Evolutionary conservation across 257 asterid species (phyloP), one percentile per base, ranked within the genome.

Genomic region (Solanum pennellii): DNA sequence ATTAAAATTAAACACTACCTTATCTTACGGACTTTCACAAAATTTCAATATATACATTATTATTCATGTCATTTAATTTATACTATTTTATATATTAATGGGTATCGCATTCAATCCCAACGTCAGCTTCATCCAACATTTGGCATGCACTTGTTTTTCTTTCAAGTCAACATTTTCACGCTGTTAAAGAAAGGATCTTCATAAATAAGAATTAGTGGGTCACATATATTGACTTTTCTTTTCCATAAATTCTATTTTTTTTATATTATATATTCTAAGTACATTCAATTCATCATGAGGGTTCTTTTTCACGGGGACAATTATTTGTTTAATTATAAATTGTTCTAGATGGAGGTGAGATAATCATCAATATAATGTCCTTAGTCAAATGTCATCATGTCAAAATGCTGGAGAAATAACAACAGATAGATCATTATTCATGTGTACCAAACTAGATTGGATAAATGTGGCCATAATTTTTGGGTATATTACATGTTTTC

Each of bases 301-400:
- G 60, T 27, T 80, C 66, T 15, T 80, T 45, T 79, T 27, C 27
- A 47, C 15, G 27, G 37, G 41, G 15, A 79, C 41, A 27, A 42
- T 12, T n/a, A 27, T 79, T 79, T 45, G 4, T 77, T 77, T 77
- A 52, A 39, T 52, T 15, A 44, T 77, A 35, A 77, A 41, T 77
- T 77, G 65, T 79, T 79, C 41, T 79, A 79, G 84, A 79, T 79
- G 84, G 65, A 25, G 65, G 65, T 25, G 84, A 79, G 41, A 77
- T 37, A 74, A 74, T 37, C 49, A 37, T 37, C 29, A 73, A 18
- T 52, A 52, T 18, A 52, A 72, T 35, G 82, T 37, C 47, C 18
- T 73, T 73, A 3, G 49, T 73, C 29, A 74, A 3, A 37, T 37
- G 82, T 74, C 82, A 37, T 2, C 31, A 37, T 21, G 82, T 74